Base-by-base conservation (phyloP, 805 yeast genomes). In the Metschnikowia anglica region DNA sequence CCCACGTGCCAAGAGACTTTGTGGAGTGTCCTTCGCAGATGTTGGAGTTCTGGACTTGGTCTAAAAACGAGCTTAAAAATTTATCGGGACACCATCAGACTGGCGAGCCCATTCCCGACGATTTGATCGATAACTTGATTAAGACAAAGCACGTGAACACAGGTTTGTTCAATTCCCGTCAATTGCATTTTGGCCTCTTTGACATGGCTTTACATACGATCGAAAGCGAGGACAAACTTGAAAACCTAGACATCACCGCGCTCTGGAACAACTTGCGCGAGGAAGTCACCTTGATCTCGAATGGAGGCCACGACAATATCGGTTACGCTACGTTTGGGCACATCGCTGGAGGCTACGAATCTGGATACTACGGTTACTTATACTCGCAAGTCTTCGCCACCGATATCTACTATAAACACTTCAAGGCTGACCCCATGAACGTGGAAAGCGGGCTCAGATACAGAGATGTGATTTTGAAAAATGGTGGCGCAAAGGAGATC, bases 1-100 rank as follows among this genome's bases (percentile, higher is more conserved):
- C 90, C 23, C 70, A 77, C 29, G 91, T 85, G 34, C 80, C 85
- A 28, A 74, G 93, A 76, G 96, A 88, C 65, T 88, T 88, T 65
- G 95, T 88, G 37, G 96, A 88, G 64, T 87, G 91, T 45, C 96
- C 96, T 20, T 87, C 95, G 1, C 96, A 88, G 67, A 79, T 88
- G 81, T 70, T 88, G 54, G 96, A 88, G 63, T 85, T 80, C 62
- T 88, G 93, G 88, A 83, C 90, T 28, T 88, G 96, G 95, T 76
- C 82, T 41, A 73, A 73, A 41, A 66, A 72, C 29, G 82, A 80
- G 61, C 68, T 88, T 50, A 74, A 70, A 52, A 57, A 60, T 8
- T 64, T 88, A 41, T 81, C 91, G 0, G 70, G 76, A 16, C 96
- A 88, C 61, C 86, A 83, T 60, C 66, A 74, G 40, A 70, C 82